phyloP scores from a whole-genome alignment of 1,284 basidiomycete genomes.

The Hortiboletus rubellus region DNA sequence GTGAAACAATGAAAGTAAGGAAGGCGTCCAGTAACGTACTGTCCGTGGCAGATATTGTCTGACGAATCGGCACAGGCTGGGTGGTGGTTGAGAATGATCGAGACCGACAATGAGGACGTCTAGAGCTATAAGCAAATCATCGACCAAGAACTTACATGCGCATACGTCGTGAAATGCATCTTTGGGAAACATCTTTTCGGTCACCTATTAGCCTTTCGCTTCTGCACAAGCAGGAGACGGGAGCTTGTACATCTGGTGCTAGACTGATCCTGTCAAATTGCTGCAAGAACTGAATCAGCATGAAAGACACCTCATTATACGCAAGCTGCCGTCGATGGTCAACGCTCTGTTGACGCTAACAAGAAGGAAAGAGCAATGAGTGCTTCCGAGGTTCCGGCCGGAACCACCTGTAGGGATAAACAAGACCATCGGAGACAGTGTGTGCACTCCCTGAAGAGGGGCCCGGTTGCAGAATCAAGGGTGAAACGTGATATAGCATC shows the following conservation, averaged over 20 bases:
- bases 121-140: neutral
- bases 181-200: conserved; percentile 39
- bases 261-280: conserved; percentile 38
- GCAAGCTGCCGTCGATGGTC: conserved; percentile 37
- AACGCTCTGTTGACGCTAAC: neutral
- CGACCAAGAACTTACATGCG: conserved; percentile 27
- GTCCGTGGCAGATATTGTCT: neutral
- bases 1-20: neutral
- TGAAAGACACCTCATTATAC: conserved; percentile 47
- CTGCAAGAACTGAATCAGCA: conserved; percentile 46
- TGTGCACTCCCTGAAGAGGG: conserved; percentile 50
- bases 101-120: conserved; percentile 13
- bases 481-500: conserved; percentile 50
- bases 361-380: neutral
- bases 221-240: conserved; percentile 36
- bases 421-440: conserved; percentile 42
- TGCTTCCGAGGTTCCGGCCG: conserved; percentile 8
- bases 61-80: conserved; percentile 18
- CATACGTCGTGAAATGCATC: conserved; percentile 42
- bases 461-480: conserved; percentile 55
- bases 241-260: conserved; percentile 37
- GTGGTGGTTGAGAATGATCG: conserved; percentile 30
- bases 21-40: neutral
- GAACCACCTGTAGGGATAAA: conserved; percentile 44
- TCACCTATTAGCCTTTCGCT: conserved; percentile 36